Percentiles rank a stretch among this genome's conserved stretches.
Conservation (phyloP, 1,284 basidiomycete genomes). For the Bjerkandera adusta region DNA sequence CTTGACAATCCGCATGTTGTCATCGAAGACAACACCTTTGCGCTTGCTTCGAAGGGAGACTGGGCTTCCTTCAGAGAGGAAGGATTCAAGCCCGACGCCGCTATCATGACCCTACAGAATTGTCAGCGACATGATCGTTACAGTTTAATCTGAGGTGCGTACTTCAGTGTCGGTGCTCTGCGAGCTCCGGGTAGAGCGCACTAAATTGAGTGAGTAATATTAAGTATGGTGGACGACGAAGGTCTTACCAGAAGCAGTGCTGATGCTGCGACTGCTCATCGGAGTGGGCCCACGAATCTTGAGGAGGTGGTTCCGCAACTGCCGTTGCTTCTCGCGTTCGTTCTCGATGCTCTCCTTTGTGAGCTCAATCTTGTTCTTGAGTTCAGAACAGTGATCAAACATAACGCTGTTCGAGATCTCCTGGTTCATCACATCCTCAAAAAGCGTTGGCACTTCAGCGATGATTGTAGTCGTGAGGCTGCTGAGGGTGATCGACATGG, state of each 20-base stretch:
- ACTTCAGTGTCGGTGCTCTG: too few species aligned
- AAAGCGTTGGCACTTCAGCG: constrained; percentile 15
- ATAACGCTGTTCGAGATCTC: constrained; percentile 19
- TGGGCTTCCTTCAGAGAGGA: constrained; percentile 16
- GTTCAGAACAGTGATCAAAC: constrained; percentile 15
- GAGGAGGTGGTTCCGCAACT: constrained; percentile 18
- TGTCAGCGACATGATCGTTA: neutral
- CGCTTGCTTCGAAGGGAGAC: constrained; percentile 22
- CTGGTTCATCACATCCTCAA: constrained; percentile 19
- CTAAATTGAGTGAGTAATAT: neutral
- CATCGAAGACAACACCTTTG: constrained; percentile 18
- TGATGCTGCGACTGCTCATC: constrained; percentile 1
- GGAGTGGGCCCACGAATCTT: constrained; percentile 6
- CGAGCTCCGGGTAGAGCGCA: neutral
- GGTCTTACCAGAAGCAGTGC: too few species aligned
- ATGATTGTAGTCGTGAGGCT: constrained; percentile 10
- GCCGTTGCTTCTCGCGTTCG: constrained; percentile 20
- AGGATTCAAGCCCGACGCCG: constrained; percentile 5
- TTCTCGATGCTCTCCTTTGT: constrained; percentile 16
- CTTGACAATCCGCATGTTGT: constrained; percentile 14
- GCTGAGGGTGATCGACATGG: neutral
- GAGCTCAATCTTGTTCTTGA: constrained; percentile 15
- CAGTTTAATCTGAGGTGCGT: neutral
- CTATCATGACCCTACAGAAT: neutral
- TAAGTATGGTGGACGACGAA: too few species aligned